A percentile compares a stretch with the other conserved stretches of the same genome.
These are phyloP conservation scores for Ophiostoma perfectum DNA, from an alignment of 2,329 filamentous ascomycete species.

Conservation along the genomic window DNA sequence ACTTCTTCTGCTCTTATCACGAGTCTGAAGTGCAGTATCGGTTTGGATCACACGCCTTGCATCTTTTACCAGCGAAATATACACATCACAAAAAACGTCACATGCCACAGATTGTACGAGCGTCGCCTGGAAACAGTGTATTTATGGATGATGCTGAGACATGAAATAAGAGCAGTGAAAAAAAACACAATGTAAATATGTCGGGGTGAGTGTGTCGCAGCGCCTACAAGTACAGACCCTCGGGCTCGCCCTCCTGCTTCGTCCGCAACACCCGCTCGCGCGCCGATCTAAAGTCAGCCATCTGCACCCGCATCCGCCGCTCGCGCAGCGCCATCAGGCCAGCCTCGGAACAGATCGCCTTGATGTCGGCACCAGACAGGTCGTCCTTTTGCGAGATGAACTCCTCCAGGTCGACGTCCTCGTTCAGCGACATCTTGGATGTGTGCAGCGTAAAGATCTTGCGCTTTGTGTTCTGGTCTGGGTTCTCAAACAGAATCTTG, in stretches of 20 bases:
- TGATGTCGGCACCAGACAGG: slow-evolving; percentile 93
- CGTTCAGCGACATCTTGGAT: slow-evolving; percentile 94
- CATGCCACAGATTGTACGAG: too few relatives aligned
- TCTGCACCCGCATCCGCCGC: slow-evolving; percentile 95
- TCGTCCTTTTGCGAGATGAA: slow-evolving; percentile 99
- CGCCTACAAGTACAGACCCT: slow-evolving; percentile 91
- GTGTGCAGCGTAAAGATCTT: slow-evolving; percentile 99
- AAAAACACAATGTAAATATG: not conserved
- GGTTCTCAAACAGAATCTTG: slow-evolving; percentile 76
- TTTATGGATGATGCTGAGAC: slow-evolving; percentile 5
- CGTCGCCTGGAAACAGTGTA: not conserved
- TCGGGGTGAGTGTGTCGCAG: not conserved
- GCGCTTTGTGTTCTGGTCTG: slow-evolving; percentile 79
- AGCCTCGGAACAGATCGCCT: slow-evolving; percentile 96
- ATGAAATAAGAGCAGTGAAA: not conserved
- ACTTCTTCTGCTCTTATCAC: too few relatives aligned
- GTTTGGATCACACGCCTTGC: not conserved
- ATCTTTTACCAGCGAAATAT: not conserved
- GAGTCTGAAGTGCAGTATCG: too few relatives aligned
- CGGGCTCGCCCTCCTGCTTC: slow-evolving; percentile 96
- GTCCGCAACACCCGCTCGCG: slow-evolving; percentile 94
- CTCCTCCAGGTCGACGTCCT: slow-evolving; percentile 97
- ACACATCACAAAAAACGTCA: too few relatives aligned
- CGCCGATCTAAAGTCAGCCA: slow-evolving; percentile 93
- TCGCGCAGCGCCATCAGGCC: slow-evolving; percentile 91